Evolutionary conservation across 768 basidiomycete species (phyloP).

Genomic region (Agrocybe praecox): DNA sequence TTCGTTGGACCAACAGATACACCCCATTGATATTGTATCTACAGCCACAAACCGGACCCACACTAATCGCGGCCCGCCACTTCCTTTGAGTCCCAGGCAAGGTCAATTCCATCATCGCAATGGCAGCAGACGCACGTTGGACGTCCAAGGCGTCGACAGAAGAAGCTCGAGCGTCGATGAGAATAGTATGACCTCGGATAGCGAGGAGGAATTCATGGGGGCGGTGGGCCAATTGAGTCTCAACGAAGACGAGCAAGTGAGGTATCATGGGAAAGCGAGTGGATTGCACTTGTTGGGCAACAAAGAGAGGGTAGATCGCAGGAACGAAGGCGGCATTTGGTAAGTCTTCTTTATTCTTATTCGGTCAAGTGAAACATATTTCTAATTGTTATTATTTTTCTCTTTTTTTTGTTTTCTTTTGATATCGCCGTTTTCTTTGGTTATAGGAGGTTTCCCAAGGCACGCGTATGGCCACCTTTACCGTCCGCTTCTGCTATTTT

Average conservation of each 20-base stretch:
- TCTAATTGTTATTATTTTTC: neutral
- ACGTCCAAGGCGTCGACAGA: conserved; percentile 16
- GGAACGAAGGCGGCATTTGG: conserved; percentile 82
- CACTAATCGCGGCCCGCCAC: conserved; percentile 7
- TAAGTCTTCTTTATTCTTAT: conserved; percentile 29
- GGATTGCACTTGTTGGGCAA: conserved; percentile 74
- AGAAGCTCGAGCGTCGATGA: conserved; percentile 38
- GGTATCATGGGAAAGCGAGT: conserved; percentile 86
- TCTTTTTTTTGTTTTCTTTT: conserved; percentile 7
- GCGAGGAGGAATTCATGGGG: conserved; percentile 52
- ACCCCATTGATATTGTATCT: conserved; percentile 4
- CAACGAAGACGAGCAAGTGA: conserved; percentile 84
- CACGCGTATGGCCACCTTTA: conserved; percentile 84
- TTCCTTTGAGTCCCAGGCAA: conserved; percentile 14
- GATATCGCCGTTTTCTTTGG: conserved; percentile 6
- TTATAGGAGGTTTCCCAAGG: conserved; percentile 78
- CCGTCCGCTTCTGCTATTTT: conserved; percentile 33
- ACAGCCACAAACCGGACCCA: neutral
- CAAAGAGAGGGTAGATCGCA: conserved; percentile 59
- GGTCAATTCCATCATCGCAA: conserved; percentile 5
- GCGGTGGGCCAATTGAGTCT: conserved; percentile 86
- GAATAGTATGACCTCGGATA: conserved; percentile 33
- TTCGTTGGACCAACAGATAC: conserved; percentile 18
- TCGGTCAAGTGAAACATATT: neutral
- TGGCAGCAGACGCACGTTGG: conserved; percentile 4